Evolutionary conservation across 176 grass and related monocot genomes (phyloP).

Genomic region (Saccharum spontaneum): DNA sequence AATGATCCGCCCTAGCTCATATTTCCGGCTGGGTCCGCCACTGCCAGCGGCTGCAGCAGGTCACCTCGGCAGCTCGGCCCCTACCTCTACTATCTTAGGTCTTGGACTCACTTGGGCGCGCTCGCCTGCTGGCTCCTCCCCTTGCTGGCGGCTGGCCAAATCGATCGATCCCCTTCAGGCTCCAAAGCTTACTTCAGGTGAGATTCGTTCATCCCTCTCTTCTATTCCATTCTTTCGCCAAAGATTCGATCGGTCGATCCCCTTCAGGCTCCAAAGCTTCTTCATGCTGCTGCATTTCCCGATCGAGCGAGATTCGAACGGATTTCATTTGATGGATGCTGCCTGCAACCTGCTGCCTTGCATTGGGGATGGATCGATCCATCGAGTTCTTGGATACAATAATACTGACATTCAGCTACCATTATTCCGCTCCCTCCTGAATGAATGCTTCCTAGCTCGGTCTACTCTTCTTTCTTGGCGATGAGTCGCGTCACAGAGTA

Average conservation of each 20-base stretch:
- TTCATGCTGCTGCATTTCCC: not conserved
- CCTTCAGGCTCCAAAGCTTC: no score
- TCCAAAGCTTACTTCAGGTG: constrained; percentile 24
- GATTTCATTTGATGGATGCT: not conserved
- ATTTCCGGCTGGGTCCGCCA: no score
- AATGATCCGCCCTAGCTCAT: no score
- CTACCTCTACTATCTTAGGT: not conserved
- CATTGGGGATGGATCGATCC: not conserved
- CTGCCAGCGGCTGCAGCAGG: not conserved
- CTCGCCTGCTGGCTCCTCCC: not conserved
- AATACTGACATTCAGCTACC: no score
- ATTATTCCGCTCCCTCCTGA: no score
- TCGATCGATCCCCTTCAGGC: not conserved
- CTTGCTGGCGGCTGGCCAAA: not conserved
- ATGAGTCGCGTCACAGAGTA: no score
- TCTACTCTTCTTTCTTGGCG: no score
- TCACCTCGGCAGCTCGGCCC: no score
- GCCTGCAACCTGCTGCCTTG: not conserved
- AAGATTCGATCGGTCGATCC: not conserved
- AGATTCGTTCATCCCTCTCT: not conserved
- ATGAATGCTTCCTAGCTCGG: not conserved
- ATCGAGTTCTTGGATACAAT: not conserved
- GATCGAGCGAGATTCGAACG: not conserved
- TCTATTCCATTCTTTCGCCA: not conserved
- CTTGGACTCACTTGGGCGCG: not conserved